A percentile compares a stretch with the other conserved stretches of the same genome.
phyloP scores from a whole-genome alignment of 768 basidiomycete species.

The Termitomyces sp. region DNA sequence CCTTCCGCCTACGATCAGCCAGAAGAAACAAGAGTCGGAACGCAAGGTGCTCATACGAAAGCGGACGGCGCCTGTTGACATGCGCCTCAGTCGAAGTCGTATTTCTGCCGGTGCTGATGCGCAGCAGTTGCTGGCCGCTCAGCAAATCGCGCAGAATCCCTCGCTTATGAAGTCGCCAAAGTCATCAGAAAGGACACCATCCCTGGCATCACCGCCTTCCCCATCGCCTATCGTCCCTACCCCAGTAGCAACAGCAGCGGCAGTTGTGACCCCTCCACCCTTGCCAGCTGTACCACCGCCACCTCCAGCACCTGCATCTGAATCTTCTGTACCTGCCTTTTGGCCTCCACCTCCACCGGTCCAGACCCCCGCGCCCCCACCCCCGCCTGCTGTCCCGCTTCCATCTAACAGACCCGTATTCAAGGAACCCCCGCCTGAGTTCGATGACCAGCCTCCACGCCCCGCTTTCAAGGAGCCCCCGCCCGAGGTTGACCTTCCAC shows the following conservation, averaged over 20 bases:
- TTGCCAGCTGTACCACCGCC: constrained; percentile 16
- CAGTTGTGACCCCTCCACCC: constrained; percentile 6
- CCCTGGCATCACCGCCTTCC: constrained; percentile 15
- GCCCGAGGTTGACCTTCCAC: constrained; percentile 39
- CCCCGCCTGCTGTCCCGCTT: constrained; percentile 17
- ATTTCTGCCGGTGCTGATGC: constrained; percentile 70
- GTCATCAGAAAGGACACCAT: constrained; percentile 26
- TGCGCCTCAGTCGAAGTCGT: constrained; percentile 77
- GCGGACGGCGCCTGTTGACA: constrained; percentile 82
- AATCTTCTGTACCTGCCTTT: constrained; percentile 18
- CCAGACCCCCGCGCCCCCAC: constrained; percentile 15
- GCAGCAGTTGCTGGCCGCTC: constrained; percentile 65
- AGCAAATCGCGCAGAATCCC: constrained; percentile 56
- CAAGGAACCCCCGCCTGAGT: constrained; percentile 59
- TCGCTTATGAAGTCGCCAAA: constrained; percentile 30
- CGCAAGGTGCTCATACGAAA: constrained; percentile 80
- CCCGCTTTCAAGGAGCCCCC: constrained; percentile 61
- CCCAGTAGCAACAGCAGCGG: not conserved
- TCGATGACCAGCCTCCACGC: constrained; percentile 27
- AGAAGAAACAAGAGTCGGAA: constrained; percentile 85
- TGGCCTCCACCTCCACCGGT: constrained; percentile 27
- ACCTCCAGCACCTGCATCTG: constrained; percentile 12
- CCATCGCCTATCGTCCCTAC: constrained; percentile 14
- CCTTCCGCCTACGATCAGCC: constrained; percentile 75
- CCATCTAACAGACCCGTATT: constrained; percentile 31